phyloP scores from a whole-genome alignment of 2,329 filamentous ascomycete genomes.

The Colletotrichum viniferum region DNA sequence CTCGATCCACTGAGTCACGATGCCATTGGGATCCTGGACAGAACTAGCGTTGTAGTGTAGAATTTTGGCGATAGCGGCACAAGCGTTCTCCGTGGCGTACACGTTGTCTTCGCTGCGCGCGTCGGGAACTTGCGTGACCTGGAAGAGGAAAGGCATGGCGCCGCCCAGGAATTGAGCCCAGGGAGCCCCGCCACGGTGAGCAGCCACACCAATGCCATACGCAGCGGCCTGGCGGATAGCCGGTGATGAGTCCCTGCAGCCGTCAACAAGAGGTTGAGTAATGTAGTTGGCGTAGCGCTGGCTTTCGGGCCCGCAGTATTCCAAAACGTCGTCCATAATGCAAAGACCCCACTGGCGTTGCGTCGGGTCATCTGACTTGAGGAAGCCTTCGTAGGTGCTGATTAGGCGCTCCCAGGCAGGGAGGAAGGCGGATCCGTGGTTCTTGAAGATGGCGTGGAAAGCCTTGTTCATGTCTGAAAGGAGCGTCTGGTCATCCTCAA shows the following conservation, averaged over 20 bases:
- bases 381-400: slow-evolving; percentile 83
- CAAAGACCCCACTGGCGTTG: slow-evolving; percentile 99
- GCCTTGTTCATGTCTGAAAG: slow-evolving; percentile 99
- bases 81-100: slow-evolving; percentile 97
- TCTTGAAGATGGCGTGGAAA: slow-evolving; percentile 98
- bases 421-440: slow-evolving; percentile 85
- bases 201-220: slow-evolving; percentile 94
- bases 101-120: slow-evolving; percentile 91
- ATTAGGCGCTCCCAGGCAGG: slow-evolving; percentile 87
- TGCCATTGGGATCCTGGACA: slow-evolving; percentile 75
- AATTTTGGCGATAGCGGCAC: slow-evolving; percentile 95
- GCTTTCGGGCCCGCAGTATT: slow-evolving; percentile 91
- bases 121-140: slow-evolving; percentile 80
- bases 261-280: slow-evolving; percentile 82
- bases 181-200: slow-evolving; percentile 84
- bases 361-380: slow-evolving; percentile 80
- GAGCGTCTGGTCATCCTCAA: slow-evolving; percentile 96
- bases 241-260: slow-evolving; percentile 83
- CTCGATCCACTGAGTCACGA: slow-evolving; percentile 86
- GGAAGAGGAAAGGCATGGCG: slow-evolving; percentile 81
- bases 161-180: slow-evolving; percentile 89
- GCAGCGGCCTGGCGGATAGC: slow-evolving; percentile 95
- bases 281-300: slow-evolving; percentile 88
- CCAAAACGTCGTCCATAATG: slow-evolving; percentile 97
- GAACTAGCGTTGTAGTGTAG: slow-evolving; percentile 85